phyloP scores from a whole-genome alignment of 371 early-diverging fungal genomes.

The Mucor racemosus region DNA sequence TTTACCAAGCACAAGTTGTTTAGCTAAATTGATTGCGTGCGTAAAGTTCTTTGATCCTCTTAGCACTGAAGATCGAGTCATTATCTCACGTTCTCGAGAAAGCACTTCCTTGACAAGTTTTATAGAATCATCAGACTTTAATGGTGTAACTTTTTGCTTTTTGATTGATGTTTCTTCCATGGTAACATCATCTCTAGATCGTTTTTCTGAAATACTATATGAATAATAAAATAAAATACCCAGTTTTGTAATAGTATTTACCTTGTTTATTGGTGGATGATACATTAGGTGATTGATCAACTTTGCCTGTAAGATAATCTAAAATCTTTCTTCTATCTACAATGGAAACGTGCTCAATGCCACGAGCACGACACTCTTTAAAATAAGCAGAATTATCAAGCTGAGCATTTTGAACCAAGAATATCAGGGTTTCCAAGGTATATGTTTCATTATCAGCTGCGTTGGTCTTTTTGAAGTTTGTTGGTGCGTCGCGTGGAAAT shows the following conservation, averaged over 20 bases:
- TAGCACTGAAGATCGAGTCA: constrained; percentile 49
- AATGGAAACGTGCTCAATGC: constrained; percentile 73
- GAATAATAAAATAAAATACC: no score
- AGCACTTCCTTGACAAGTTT: constrained; percentile 42
- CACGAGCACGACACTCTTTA: constrained; percentile 62
- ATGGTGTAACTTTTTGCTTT: constrained; percentile 34
- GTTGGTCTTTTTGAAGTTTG: constrained; percentile 60
- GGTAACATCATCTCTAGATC: constrained; percentile 43
- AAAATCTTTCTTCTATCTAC: constrained; percentile 72
- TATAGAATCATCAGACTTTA: constrained; percentile 41
- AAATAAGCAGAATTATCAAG: constrained; percentile 77
- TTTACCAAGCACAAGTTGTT: constrained; percentile 27
- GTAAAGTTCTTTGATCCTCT: constrained; percentile 47
- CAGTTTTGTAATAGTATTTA: neutral
- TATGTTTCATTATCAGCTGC: constrained; percentile 66
- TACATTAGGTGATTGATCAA: constrained; percentile 55
- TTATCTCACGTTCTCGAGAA: constrained; percentile 49
- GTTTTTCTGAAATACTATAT: constrained; percentile 24
- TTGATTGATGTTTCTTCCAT: constrained; percentile 36
- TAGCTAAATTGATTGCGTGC: constrained; percentile 26
- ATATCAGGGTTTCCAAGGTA: constrained; percentile 77
- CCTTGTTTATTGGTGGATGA: constrained; percentile 15
- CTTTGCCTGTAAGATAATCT: constrained; percentile 78
- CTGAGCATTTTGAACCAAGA: constrained; percentile 63
- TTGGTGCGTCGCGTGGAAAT: constrained; percentile 65